Evolutionary conservation across 768 basidiomycete genomes (phyloP), one percentile per base, ranked within the genome.

Genomic region (Chalciporus pseudorubinellus): DNA sequence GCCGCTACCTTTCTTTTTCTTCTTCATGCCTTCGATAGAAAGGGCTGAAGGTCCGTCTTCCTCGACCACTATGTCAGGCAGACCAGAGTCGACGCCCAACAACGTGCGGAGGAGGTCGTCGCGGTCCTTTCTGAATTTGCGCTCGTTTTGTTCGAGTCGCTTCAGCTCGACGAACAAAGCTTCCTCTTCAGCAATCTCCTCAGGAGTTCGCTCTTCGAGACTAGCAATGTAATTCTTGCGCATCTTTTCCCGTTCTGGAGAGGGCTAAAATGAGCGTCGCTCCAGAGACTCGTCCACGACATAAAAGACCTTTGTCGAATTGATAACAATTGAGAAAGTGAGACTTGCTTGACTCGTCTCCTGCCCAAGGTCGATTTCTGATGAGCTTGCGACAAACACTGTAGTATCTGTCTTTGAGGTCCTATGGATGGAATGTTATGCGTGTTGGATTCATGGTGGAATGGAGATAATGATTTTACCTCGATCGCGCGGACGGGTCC

Each of bases 181-280:
- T 61, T 98, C 95, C 75, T 98, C 97, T 66, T 99, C 95, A 16
- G 86, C 87, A 39, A 95, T 86, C 71, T 98, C 92, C 44, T 88
- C 84, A 4, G 85, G 79, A 0, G 92, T 89, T n/a, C 95, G 85
- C 50, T 80, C 83, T 71, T 94, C 91, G n/a, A 98, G 81, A 53
- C 85, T 89, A 9, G 78, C 72, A 13, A 98, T 78, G 62, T 98
- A 97, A 51, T 84, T 83, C 70, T 94, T 97, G 51, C 97, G 85
- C 56, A 83, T 85, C 19, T 83, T 72, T 69, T 99, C 97, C 39
- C 92, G 87, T 26, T 87, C 95, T 95, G 57, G 19, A 28, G 10
- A 5, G 22, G 6, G 21, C 3, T n/a, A 3, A 26, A 7, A 11
- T 51, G 42, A 53, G 42, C 3, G 21, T 0, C 4, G 22, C 28